A percentile compares a stretch with the other conserved stretches of the same genome.
Conservation (phyloP, 345 rosid genomes). For the Iberis pinnata region DNA sequence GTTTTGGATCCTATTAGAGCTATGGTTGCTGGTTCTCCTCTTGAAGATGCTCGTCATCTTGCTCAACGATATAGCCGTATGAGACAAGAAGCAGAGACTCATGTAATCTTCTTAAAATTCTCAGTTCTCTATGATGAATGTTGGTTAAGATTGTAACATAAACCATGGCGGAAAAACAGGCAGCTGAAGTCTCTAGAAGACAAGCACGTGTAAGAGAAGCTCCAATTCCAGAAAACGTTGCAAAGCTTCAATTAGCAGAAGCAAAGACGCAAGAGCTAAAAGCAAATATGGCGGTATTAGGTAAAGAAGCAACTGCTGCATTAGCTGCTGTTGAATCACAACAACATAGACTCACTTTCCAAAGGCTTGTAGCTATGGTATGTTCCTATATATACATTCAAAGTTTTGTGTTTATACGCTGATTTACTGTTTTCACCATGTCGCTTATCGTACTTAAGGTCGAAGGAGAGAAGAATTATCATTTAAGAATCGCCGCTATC, state of each 20-base stretch:
- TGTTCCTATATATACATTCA: neutral
- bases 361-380: slow-evolving; percentile 91
- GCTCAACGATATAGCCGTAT: slow-evolving; percentile 97
- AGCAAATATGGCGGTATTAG: slow-evolving; percentile 91
- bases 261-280: slow-evolving; percentile 74
- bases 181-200: slow-evolving; percentile 65
- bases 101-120: slow-evolving; percentile 40
- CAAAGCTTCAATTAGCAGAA: slow-evolving; percentile 81
- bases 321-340: slow-evolving; percentile 93
- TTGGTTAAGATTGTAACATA: slow-evolving; percentile 24
- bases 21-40: slow-evolving; percentile 62
- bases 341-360: slow-evolving; percentile 86
- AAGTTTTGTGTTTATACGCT: neutral
- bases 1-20: slow-evolving; percentile 91
- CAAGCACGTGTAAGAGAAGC: slow-evolving; percentile 75
- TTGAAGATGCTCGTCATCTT: slow-evolving; percentile 95
- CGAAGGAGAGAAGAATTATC: slow-evolving; percentile 89
- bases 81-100: slow-evolving; percentile 96
- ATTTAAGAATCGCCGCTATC: slow-evolving; percentile 76
- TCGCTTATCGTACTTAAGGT: slow-evolving; percentile 42
- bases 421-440: neutral
- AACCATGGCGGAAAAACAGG: too few relatives aligned
- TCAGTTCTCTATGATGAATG: neutral
- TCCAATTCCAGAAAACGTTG: slow-evolving; percentile 84
- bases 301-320: slow-evolving; percentile 96